These are phyloP conservation scores for Populus hybrid DNA, from an alignment of 441 rosid genomes.

Conservation along the genomic window DNA sequence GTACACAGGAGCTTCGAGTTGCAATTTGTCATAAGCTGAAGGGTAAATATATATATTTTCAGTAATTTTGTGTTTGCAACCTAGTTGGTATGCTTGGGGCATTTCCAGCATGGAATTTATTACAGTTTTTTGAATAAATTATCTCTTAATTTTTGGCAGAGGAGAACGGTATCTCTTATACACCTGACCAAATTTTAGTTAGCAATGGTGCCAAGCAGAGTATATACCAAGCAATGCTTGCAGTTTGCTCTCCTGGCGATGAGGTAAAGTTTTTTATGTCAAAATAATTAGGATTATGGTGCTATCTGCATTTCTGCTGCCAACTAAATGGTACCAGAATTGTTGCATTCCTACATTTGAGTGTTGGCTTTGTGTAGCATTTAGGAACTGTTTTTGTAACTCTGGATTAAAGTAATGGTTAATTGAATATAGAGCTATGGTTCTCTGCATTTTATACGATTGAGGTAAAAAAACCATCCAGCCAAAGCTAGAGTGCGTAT, in stretches of 20 bases:
- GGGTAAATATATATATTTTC: slow-evolving; percentile 37
- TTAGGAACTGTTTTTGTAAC: neutral
- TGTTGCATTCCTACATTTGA: neutral
- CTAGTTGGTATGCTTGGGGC: neutral
- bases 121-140: neutral
- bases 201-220: slow-evolving; percentile 98
- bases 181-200: slow-evolving; percentile 80
- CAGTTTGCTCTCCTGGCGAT: slow-evolving; percentile 91
- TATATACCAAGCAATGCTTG: slow-evolving; percentile 70
- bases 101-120: neutral
- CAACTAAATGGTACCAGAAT: neutral
- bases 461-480: neutral
- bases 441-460: neutral
- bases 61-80: neutral
- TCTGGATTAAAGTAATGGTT: neutral
- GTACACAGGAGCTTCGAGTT: slow-evolving; percentile 68
- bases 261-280: slow-evolving; percentile 51
- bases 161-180: slow-evolving; percentile 82
- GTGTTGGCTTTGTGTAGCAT: neutral
- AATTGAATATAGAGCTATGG: neutral
- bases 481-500: neutral
- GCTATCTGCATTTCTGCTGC: slow-evolving; percentile 5
- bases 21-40: slow-evolving; percentile 78
- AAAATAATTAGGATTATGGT: neutral
- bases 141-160: slow-evolving; percentile 31